These are phyloP conservation scores for Daldinia vernicosa DNA, from an alignment of 495 filamentous ascomycete species.

Conservation along the genomic window DNA sequence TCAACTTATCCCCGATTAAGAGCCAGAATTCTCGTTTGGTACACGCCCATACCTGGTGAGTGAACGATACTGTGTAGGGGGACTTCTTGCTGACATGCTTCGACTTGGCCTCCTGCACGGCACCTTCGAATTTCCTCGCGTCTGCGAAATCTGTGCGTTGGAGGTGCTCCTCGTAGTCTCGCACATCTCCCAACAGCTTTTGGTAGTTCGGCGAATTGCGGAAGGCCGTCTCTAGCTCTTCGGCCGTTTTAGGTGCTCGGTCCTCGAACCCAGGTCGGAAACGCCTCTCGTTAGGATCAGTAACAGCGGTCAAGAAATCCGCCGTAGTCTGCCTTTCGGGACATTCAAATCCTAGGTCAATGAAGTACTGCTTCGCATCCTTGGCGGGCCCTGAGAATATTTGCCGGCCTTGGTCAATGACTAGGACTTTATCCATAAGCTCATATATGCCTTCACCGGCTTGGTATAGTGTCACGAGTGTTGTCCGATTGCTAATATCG, in stretches of 20 bases:
- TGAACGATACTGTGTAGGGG: conserved; percentile 74
- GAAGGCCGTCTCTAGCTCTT: conserved; percentile 75
- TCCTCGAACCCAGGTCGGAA: conserved; percentile 70
- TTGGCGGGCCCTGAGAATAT: conserved; percentile 72
- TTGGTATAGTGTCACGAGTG: conserved; percentile 85
- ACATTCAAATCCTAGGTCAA: conserved; percentile 66
- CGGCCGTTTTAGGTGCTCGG: conserved; percentile 74
- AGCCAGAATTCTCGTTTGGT: conserved; percentile 81
- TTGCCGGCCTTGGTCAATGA: conserved; percentile 74
- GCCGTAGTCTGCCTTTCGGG: conserved; percentile 69
- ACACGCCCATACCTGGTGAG: conserved; percentile 73
- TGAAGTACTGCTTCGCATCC: conserved; percentile 71
- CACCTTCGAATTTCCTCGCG: conserved; percentile 73
- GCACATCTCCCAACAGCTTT: conserved; percentile 59
- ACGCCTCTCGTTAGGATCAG: conserved; percentile 71
- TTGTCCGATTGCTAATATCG: conserved; percentile 80
- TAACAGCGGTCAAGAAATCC: conserved; percentile 80
- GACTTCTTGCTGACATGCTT: conserved; percentile 74
- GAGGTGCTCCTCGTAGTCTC: conserved; percentile 55
- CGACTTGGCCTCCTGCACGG: conserved; percentile 72
- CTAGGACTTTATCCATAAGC: conserved; percentile 75
- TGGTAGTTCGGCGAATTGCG: conserved; percentile 63
- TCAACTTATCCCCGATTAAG: conserved; percentile 73
- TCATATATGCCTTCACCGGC: conserved; percentile 85
- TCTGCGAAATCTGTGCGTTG: conserved; percentile 63